Percentiles rank a stretch among this genome's conserved stretches.
These are phyloP conservation scores for Rosa persica DNA, from an alignment of 306 rosid genomes.

Conservation along the genomic window DNA sequence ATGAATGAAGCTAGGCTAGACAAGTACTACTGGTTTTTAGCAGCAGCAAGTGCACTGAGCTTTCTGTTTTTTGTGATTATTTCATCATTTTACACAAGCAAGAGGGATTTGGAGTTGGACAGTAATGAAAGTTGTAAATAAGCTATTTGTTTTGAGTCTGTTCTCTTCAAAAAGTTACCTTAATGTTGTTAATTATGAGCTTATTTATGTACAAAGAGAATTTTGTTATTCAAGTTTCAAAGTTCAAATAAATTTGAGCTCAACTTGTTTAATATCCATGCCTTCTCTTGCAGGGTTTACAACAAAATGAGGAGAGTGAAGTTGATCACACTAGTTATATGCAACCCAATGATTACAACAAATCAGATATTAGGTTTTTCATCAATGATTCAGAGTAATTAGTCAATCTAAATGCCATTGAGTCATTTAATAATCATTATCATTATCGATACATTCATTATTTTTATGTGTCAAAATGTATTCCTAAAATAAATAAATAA, in stretches of 20 bases:
- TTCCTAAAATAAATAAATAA: too few species aligned
- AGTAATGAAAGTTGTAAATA: slow-evolving; percentile 37
- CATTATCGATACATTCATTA: too few species aligned
- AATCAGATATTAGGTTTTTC: too few species aligned
- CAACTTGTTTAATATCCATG: not conserved
- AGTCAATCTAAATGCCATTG: too few species aligned
- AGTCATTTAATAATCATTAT: too few species aligned
- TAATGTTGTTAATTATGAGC: not conserved
- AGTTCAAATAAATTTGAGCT: not conserved
- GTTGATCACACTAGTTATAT: too few species aligned
- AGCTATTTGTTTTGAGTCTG: slow-evolving; percentile 12
- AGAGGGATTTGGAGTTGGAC: slow-evolving; percentile 37
- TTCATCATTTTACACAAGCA: slow-evolving; percentile 50
- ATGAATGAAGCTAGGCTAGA: slow-evolving; percentile 78
- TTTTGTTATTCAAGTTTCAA: not conserved
- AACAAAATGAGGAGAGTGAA: too few species aligned
- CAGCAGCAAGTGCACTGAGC: slow-evolving; percentile 51
- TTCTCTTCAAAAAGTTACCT: not conserved
- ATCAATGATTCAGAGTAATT: too few species aligned
- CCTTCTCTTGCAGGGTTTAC: too few species aligned
- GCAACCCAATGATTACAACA: too few species aligned
- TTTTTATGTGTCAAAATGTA: too few species aligned
- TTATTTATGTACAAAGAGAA: not conserved
- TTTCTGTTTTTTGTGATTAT: slow-evolving; percentile 51
- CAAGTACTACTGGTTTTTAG: slow-evolving; percentile 77